A percentile compares a stretch with the other conserved stretches of the same genome.
Evolutionary conservation across 306 rosid genomes (phyloP).

Genomic region (Cucurbita argyrosperma): DNA sequence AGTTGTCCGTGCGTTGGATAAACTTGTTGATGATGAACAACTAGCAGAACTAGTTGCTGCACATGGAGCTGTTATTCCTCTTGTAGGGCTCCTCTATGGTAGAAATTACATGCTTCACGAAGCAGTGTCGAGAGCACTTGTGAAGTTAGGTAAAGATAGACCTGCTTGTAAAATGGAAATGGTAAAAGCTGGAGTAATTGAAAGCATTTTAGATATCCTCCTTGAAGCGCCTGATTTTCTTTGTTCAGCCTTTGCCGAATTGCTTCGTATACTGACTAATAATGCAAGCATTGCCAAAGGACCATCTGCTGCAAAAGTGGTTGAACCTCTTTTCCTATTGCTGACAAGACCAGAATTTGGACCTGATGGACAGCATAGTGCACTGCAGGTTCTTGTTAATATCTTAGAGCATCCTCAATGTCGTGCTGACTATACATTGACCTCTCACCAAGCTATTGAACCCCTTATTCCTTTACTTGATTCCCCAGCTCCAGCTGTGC

Average conservation of each 20-base stretch:
- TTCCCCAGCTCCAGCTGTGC: slow-evolving; percentile 82
- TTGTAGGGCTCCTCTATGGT: slow-evolving; percentile 80
- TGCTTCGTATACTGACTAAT: slow-evolving; percentile 91
- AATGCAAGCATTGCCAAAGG: slow-evolving; percentile 96
- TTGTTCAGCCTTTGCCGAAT: slow-evolving; percentile 72
- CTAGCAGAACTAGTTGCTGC: slow-evolving; percentile 92
- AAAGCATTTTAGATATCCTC: slow-evolving; percentile 68
- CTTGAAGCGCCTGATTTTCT: slow-evolving; percentile 89
- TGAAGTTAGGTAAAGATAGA: slow-evolving; percentile 91
- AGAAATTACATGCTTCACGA: slow-evolving; percentile 85
- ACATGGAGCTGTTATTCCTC: slow-evolving; percentile 87
- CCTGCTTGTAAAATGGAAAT: slow-evolving; percentile 97
- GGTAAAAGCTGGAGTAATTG: slow-evolving; percentile 95
- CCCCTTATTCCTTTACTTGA: slow-evolving; percentile 88
- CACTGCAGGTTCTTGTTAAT: slow-evolving; percentile 88
- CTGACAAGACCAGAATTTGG: slow-evolving; percentile 72
- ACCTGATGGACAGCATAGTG: slow-evolving; percentile 94
- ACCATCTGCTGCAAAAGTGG: slow-evolving; percentile 78
- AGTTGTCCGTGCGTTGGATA: slow-evolving; percentile 85
- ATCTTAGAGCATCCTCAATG: slow-evolving; percentile 92
- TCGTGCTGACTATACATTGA: slow-evolving; percentile 72
- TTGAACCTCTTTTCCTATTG: slow-evolving; percentile 77
- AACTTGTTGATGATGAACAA: slow-evolving; percentile 95
- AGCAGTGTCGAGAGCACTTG: slow-evolving; percentile 84
- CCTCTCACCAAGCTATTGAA: slow-evolving; percentile 75